phyloP scores from a whole-genome alignment of 2,329 filamentous ascomycete species.

The Talaromyces islandicus region DNA sequence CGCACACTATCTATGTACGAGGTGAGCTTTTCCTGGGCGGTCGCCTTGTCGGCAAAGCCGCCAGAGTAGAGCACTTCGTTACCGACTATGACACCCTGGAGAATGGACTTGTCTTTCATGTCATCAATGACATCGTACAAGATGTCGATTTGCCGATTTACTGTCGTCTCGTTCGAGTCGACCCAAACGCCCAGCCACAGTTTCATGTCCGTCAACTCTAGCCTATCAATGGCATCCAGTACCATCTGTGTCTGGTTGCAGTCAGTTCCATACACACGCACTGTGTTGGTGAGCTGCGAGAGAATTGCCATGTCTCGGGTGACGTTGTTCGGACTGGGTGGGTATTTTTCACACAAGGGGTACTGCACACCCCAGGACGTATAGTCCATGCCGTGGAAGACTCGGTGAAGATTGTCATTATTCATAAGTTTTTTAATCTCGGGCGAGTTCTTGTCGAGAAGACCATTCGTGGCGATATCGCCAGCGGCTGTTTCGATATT shows the following conservation, averaged over 20 bases:
- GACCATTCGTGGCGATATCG: slow-evolving; percentile 60
- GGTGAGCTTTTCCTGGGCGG: slow-evolving; percentile 60
- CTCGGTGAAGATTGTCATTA: slow-evolving; percentile 77
- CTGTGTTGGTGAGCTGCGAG: slow-evolving; percentile 78
- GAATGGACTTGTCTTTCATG: slow-evolving; percentile 38
- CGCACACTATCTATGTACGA: slow-evolving; percentile 62
- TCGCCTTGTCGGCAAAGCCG: slow-evolving; percentile 45
- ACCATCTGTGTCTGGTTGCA: slow-evolving; percentile 98
- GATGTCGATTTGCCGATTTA: slow-evolving; percentile 70
- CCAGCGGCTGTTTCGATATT: slow-evolving; percentile 50
- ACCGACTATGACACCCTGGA: slow-evolving; percentile 58
- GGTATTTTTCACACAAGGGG: slow-evolving; percentile 69
- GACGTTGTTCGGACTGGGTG: slow-evolving; percentile 88
- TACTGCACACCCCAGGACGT: slow-evolving; percentile 89
- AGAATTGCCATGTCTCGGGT: slow-evolving; percentile 87
- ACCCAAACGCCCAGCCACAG: slow-evolving; percentile 96
- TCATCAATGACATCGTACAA: slow-evolving; percentile 76
- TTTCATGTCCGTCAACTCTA: slow-evolving; percentile 70
- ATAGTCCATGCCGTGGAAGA: slow-evolving; percentile 94
- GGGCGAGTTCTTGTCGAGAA: slow-evolving; percentile 65
- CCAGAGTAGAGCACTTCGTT: slow-evolving; percentile 58
- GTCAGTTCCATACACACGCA: slow-evolving; percentile 89
- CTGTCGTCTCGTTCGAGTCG: slow-evolving; percentile 76
- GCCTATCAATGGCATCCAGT: slow-evolving; percentile 68
- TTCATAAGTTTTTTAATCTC: slow-evolving; percentile 79